Conservation (phyloP, 2,329 filamentous ascomycete species). For the Fusarium hostae region DNA sequence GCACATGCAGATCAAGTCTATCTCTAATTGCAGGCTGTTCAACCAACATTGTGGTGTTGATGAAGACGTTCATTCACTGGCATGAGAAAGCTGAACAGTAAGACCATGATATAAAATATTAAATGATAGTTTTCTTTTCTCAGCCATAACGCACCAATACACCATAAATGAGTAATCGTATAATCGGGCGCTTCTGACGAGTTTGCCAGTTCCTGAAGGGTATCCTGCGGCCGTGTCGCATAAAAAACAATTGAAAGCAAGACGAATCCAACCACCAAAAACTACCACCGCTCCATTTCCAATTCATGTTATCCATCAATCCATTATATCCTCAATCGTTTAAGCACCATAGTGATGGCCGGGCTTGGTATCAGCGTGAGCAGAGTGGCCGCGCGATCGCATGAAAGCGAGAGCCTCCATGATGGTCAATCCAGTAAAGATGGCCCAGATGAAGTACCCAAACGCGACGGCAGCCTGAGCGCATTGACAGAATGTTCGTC, state of each 20-base stretch:
- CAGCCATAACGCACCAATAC: neutral
- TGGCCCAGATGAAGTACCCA: constrained; percentile 71
- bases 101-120: too few species aligned
- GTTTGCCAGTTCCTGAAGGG: constrained; percentile 30
- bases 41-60: neutral
- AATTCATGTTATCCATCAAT: neutral
- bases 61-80: neutral
- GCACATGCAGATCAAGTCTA: neutral
- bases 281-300: neutral
- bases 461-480: constrained; percentile 74
- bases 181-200: constrained; percentile 18
- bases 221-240: constrained; percentile 41
- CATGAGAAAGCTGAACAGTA: neutral
- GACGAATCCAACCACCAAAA: neutral
- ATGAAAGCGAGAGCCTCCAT: constrained; percentile 59
- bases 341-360: constrained; percentile 31
- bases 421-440: constrained; percentile 60
- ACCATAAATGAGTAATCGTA: neutral
- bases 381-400: constrained; percentile 52
- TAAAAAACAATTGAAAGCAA: constrained; percentile 6
- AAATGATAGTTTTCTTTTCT: constrained; percentile 3
- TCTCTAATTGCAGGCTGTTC: neutral
- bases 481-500: constrained; percentile 65
- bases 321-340: neutral
- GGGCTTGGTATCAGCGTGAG: constrained; percentile 47